Evolutionary conservation across 768 basidiomycete species (phyloP).

Genomic region (Mycena indigotica): DNA sequence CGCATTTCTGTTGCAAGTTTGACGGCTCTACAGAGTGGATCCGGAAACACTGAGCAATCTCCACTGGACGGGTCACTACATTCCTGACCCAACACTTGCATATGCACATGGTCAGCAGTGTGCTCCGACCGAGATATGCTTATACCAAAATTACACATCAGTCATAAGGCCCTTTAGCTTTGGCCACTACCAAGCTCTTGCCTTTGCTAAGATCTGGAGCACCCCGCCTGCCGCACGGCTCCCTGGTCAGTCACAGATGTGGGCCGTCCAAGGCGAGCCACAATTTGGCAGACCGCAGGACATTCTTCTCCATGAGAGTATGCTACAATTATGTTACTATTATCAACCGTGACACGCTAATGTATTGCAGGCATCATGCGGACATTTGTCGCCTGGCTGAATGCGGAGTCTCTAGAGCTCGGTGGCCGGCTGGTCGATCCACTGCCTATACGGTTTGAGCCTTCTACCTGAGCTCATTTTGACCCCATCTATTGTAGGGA

Average conservation of each 20-base stretch:
- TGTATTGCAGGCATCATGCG: conserved; percentile 12
- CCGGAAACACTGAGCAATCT: conserved; percentile 20
- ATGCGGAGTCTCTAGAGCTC: conserved; percentile 25
- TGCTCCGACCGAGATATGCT: not conserved
- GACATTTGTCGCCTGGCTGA: conserved; percentile 27
- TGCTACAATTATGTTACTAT: not conserved
- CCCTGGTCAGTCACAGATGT: conserved; percentile 19
- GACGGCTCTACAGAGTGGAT: not conserved
- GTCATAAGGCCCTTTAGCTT: conserved; percentile 19
- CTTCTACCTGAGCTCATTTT: not conserved
- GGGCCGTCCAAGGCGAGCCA: conserved; percentile 17
- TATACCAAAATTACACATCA: not conserved
- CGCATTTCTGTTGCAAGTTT: not conserved
- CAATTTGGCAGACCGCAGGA: conserved; percentile 17
- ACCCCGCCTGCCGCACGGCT: conserved; percentile 24
- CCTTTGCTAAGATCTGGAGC: conserved; percentile 29
- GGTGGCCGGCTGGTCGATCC: conserved; percentile 26
- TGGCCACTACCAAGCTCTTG: conserved; percentile 19
- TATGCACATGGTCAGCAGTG: conserved; percentile 22
- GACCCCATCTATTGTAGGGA: conserved; percentile 1
- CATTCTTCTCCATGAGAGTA: conserved; percentile 22
- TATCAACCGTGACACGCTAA: not conserved
- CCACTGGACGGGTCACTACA: conserved; percentile 33
- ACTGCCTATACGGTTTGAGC: conserved; percentile 22
- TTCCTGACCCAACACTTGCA: conserved; percentile 37